A percentile compares a stretch with the other conserved stretches of the same genome.
These are phyloP conservation scores for Eucalyptus albens DNA, from an alignment of 345 rosid genomes.

Conservation along the genomic window DNA sequence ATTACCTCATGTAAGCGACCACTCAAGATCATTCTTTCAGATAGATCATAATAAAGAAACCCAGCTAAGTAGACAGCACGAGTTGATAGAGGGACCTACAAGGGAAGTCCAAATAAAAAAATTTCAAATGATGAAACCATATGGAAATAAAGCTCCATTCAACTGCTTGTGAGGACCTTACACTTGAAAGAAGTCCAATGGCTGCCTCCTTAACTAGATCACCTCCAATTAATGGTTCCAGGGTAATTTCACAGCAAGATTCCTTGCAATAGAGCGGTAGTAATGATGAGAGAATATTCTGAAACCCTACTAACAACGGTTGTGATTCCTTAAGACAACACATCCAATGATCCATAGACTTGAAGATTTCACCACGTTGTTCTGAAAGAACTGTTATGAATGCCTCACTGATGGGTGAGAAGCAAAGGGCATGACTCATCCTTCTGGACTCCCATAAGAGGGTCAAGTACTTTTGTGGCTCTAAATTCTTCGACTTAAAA, in stretches of 20 bases:
- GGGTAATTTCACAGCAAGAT: constrained; percentile 7
- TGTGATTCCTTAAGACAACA: constrained; percentile 49
- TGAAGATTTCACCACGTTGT: constrained; percentile 32
- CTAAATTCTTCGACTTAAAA: constrained; percentile 34
- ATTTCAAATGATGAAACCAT: background rate
- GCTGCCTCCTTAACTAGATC: constrained; percentile 50
- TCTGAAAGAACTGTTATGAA: constrained; percentile 30
- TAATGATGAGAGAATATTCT: constrained; percentile 35
- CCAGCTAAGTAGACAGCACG: constrained; percentile 42
- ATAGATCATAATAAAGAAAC: constrained; percentile 69
- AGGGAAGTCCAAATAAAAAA: background rate
- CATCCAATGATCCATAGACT: constrained; percentile 52
- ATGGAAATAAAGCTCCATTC: background rate
- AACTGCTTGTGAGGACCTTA: constrained; percentile 14
- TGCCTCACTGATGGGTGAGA: constrained; percentile 56
- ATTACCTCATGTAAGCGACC: constrained; percentile 75
- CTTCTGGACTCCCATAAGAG: constrained; percentile 75
- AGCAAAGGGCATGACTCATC: constrained; percentile 78
- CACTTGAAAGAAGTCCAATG: constrained; percentile 48
- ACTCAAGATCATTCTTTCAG: constrained; percentile 43
- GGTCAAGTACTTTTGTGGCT: constrained; percentile 41
- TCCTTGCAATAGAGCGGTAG: constrained; percentile 4
- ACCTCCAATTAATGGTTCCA: constrained; percentile 18
- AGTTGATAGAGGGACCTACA: constrained; percentile 41
- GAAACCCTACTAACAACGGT: constrained; percentile 47